A percentile compares a stretch with the other conserved stretches of the same genome.
Conservation (phyloP, 2,329 filamentous ascomycete species). For the Monilinia fructigena region DNA sequence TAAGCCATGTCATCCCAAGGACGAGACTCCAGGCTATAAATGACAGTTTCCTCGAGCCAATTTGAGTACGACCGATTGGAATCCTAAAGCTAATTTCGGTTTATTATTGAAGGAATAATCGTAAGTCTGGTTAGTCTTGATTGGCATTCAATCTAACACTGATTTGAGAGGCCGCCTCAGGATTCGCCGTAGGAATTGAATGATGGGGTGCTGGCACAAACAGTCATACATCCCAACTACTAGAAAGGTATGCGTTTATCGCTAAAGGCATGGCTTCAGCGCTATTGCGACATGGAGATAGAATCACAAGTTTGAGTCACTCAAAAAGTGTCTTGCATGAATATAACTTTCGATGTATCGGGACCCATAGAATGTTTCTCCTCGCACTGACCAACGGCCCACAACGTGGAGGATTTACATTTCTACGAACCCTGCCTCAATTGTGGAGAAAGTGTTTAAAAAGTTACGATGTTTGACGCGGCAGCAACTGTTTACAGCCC, state of each 20-base stretch:
- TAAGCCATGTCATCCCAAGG: no score
- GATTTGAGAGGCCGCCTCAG: background rate
- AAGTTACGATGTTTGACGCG: no score
- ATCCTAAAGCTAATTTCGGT: background rate
- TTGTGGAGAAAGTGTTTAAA: slow-evolving; percentile 1
- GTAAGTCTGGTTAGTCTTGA: background rate
- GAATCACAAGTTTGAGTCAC: background rate
- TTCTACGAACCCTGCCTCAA: background rate
- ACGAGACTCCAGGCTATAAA: no score
- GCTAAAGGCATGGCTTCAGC: background rate
- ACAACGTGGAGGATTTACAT: background rate
- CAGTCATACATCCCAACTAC: background rate
- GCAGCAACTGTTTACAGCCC: background rate
- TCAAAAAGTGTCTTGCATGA: background rate
- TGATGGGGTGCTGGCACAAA: background rate
- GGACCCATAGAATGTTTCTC: background rate
- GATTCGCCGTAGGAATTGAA: background rate
- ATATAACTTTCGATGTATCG: background rate
- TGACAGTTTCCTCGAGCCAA: no score
- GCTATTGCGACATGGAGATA: background rate
- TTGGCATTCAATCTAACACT: background rate
- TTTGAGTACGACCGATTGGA: background rate
- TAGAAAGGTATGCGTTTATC: background rate
- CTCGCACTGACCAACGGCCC: background rate
- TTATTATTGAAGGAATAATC: background rate